A percentile compares a stretch with the other conserved stretches of the same genome.
phyloP scores from a whole-genome alignment of 768 basidiomycete species.

The Hygrocybe punicea region DNA sequence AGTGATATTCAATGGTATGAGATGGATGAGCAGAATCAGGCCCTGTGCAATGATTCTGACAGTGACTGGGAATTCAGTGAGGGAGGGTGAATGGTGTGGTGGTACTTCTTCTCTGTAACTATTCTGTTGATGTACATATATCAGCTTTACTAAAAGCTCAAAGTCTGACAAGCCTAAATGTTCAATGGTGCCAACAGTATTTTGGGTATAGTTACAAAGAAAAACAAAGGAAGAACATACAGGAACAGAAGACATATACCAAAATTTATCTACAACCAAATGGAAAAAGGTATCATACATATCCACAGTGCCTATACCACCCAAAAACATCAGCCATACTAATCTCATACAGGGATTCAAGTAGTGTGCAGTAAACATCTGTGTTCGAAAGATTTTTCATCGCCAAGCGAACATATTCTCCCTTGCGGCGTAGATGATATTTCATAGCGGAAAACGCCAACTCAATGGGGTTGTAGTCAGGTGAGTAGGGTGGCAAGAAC shows the following conservation, averaged over 20 bases:
- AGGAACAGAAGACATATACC: no score
- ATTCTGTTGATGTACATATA: no score
- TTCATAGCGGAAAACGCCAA: conserved; percentile 24
- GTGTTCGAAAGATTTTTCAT: conserved; percentile 3
- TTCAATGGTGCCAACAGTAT: no score
- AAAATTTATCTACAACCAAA: no score
- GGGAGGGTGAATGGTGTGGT: no score
- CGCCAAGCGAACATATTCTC: conserved; percentile 6
- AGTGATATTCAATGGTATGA: not conserved
- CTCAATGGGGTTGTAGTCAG: conserved; percentile 32
- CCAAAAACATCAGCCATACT: not conserved
- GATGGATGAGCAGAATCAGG: not conserved
- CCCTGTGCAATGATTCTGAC: not conserved
- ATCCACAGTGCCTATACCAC: not conserved
- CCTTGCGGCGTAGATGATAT: conserved; percentile 15
- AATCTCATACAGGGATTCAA: not conserved
- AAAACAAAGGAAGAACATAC: no score
- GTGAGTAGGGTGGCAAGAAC: no score
- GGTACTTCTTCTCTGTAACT: no score
- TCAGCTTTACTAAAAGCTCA: no score
- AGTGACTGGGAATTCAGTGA: not conserved
- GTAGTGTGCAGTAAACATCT: not conserved
- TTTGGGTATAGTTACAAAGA: no score
- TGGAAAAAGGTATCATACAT: no score
- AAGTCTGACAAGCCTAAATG: no score